Base-by-base conservation (phyloP, 208 protist species). In the Trypanosoma boissoni region DNA sequence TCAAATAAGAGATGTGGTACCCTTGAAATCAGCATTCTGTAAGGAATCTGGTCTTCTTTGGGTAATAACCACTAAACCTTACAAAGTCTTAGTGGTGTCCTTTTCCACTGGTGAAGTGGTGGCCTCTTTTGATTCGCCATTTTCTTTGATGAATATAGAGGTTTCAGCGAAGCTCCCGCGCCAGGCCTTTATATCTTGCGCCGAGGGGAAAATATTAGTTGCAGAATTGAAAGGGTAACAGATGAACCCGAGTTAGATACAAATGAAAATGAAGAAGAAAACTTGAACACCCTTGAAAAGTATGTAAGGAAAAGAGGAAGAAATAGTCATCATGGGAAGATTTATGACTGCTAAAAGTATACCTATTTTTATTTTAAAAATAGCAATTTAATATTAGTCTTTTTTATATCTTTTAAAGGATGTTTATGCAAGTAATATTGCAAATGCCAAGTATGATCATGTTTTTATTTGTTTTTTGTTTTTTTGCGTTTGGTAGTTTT, bases 41-140 rank as follows among this genome's bases (percentile, higher is more conserved):
- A 62, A 64, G 24, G 48, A 68, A n/a, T 68, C 56, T 4, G 67
- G 62, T 36, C 26, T 55, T 28, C 44, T 78, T n/a, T 92, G 85
- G 85, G 76, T 65, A 23, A 68, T 86, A 26, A 74, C 71, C 16
- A 26, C 61, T 32, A 69, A 68, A 24, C 73, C 76, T 8, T 54
- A 59, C 36, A 66, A 54, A 12, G 31, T 90, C 3, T 29, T 83
- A 21, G 79, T 79, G n/a, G 12, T 75, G 21, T 56, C 64, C 1
- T 60, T 75, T 9, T 46, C 68, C 3, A 66, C 73, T 9, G 79
- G 78, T 16, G 10, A 58, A 5, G 28, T 86, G 1, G 12, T 86
- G 20, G 75, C 66, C 18, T 73, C 70, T 5, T 54, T 60, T 14
- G 16, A 29, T n/a, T 69, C 81, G 28, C 52, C 72, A 0, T 53